Conservation (phyloP, 495 filamentous ascomycete genomes). For the Podospora sp. region DNA sequence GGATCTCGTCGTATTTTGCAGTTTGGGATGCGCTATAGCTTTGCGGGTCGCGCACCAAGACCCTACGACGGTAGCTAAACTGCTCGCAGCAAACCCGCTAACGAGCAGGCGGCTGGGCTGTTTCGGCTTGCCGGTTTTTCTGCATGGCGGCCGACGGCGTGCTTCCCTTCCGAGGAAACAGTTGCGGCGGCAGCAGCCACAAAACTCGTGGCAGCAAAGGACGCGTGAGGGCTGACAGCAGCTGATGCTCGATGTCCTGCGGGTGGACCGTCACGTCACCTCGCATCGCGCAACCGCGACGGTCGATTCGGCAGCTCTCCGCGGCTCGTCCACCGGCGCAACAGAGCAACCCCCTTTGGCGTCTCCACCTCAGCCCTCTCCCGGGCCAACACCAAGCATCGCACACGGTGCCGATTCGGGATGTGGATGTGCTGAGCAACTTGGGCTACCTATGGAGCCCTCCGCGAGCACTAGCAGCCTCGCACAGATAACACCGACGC, state of each 20-base stretch:
- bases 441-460: too few relatives aligned
- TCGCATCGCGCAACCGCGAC: background rate
- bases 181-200: slow-evolving; percentile 3
- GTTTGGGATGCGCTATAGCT: too few relatives aligned
- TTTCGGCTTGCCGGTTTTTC: background rate
- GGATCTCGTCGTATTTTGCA: too few relatives aligned
- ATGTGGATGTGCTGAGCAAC: background rate
- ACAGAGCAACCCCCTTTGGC: background rate
- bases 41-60: background rate
- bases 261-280: background rate
- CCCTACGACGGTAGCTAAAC: background rate
- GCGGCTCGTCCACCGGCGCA: background rate
- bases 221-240: slow-evolving; percentile 1
- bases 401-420: background rate
- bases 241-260: background rate
- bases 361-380: background rate
- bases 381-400: background rate
- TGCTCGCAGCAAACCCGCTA: background rate
- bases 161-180: background rate
- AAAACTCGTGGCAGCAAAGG: slow-evolving; percentile 3
- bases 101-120: background rate
- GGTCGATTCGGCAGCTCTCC: background rate
- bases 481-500: background rate
- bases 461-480: background rate
- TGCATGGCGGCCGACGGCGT: slow-evolving; percentile 3